Evolutionary conservation across 805 yeast genomes (phyloP).

Genomic region (Diddensiella santjacobensis): DNA sequence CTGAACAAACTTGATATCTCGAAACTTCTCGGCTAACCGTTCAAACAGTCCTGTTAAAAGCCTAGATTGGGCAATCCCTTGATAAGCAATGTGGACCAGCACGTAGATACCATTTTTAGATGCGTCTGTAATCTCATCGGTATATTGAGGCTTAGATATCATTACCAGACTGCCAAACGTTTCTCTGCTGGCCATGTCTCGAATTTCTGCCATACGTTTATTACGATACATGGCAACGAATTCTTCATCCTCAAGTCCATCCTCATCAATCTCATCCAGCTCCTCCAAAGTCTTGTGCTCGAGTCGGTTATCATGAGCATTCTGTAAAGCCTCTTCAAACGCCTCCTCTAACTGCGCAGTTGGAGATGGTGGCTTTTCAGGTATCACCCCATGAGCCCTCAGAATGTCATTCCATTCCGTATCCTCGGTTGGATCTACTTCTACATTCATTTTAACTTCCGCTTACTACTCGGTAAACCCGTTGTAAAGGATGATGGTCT

Average conservation of each 20-base stretch:
- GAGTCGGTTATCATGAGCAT: conserved; percentile 77
- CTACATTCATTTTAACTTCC: conserved; percentile 43
- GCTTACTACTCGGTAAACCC: no score
- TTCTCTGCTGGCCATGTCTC: conserved; percentile 50
- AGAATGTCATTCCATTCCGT: conserved; percentile 98
- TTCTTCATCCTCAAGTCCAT: conserved; percentile 78
- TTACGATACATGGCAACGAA: conserved; percentile 73
- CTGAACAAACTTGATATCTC: conserved; percentile 86
- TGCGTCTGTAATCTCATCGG: conserved; percentile 77
- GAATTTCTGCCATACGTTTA: conserved; percentile 72
- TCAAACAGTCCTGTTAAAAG: conserved; percentile 57
- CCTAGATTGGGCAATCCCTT: conserved; percentile 63
- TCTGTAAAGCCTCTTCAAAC: conserved; percentile 71
- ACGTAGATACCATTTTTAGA: conserved; percentile 58
- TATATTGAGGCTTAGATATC: conserved; percentile 84
- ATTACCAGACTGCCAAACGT: conserved; percentile 74
- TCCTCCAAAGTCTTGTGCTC: conserved; percentile 76
- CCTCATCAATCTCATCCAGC: conserved; percentile 83
- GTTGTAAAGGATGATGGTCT: no score
- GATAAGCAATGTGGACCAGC: conserved; percentile 70
- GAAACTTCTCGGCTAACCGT: conserved; percentile 60
- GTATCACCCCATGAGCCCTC: conserved; percentile 85
- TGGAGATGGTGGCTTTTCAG: conserved; percentile 87
- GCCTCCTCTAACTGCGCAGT: conserved; percentile 84
- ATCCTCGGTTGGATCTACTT: conserved; percentile 93